These are phyloP conservation scores for Solanum etuberosum DNA, from an alignment of 257 asterid genomes.

Conservation along the genomic window DNA sequence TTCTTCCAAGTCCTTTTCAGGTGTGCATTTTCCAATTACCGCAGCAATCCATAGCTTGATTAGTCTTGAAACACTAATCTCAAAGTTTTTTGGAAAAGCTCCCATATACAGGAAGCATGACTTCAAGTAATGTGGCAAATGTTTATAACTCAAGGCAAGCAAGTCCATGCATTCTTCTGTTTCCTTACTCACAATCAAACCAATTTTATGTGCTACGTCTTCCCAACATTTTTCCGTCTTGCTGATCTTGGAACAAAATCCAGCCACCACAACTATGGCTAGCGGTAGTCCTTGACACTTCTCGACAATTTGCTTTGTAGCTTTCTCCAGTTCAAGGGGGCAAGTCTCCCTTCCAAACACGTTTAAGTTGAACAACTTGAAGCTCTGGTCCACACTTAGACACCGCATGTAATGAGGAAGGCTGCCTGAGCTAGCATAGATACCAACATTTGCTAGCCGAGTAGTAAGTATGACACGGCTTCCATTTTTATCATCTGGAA, in stretches of 20 bases:
- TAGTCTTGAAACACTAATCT: background rate
- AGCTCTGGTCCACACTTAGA: background rate
- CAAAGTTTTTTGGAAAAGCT: background rate
- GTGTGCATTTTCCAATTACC: fast-evolving
- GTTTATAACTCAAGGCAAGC: background rate
- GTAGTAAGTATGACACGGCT: background rate
- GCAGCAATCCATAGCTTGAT: background rate
- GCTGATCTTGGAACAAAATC: background rate
- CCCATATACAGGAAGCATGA: background rate
- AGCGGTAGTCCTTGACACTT: background rate
- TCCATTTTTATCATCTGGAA: background rate
- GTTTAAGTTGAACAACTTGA: background rate
- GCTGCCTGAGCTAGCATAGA: background rate
- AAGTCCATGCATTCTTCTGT: background rate
- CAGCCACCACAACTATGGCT: background rate
- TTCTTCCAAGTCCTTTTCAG: background rate
- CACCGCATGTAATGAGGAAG: background rate
- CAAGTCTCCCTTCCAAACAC: background rate
- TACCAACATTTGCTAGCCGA: background rate
- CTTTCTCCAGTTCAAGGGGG: background rate
- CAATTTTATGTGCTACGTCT: background rate
- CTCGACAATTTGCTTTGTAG: background rate
- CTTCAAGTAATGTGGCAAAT: background rate
- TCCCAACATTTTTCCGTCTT: background rate
- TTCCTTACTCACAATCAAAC: background rate